A percentile compares a stretch with the other conserved stretches of the same genome.
Evolutionary conservation across 1,284 basidiomycete species (phyloP).

Genomic region (Sporisorium reilianum): DNA sequence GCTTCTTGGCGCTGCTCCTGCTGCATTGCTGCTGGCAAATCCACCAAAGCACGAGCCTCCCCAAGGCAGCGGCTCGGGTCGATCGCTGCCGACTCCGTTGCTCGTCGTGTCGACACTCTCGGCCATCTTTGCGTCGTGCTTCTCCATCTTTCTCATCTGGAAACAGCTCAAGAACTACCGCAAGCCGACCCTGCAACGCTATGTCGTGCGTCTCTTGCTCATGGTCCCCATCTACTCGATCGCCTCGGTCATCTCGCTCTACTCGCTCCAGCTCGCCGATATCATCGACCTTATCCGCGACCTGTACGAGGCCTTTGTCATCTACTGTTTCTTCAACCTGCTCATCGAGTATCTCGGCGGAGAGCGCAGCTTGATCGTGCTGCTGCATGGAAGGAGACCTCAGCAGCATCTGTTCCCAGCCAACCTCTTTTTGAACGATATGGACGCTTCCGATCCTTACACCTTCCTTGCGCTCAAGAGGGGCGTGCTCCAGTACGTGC

Average conservation of each 20-base stretch:
- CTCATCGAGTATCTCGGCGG: slow-evolving; percentile 83
- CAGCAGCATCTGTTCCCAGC: slow-evolving; percentile 88
- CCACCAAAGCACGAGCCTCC: slow-evolving; percentile 23
- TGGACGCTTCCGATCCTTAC: slow-evolving; percentile 74
- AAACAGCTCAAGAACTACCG: slow-evolving; percentile 80
- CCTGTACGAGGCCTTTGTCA: slow-evolving; percentile 97
- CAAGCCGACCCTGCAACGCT: slow-evolving; percentile 73
- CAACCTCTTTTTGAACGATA: slow-evolving; percentile 69
- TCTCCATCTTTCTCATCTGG: slow-evolving; percentile 85
- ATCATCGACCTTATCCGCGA: slow-evolving; percentile 95
- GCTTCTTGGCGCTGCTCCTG: slow-evolving; percentile 7
- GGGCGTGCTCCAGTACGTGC: slow-evolving; percentile 96
- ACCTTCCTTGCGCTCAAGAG: slow-evolving; percentile 93
- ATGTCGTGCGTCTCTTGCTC: slow-evolving; percentile 94
- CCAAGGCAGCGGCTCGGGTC: slow-evolving; percentile 71
- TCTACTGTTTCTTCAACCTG: slow-evolving; percentile 77
- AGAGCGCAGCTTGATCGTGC: slow-evolving; percentile 89
- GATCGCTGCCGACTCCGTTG: slow-evolving; percentile 73
- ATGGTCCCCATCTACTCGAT: slow-evolving; percentile 96
- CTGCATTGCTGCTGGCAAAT: slow-evolving; percentile 11
- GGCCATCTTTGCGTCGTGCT: slow-evolving; percentile 76
- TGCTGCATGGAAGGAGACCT: slow-evolving; percentile 88
- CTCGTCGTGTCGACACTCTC: slow-evolving; percentile 75
- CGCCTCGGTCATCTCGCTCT: slow-evolving; percentile 90
- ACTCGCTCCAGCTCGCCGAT: slow-evolving; percentile 93